These are phyloP conservation scores for Dendrothele bispora DNA, from an alignment of 768 basidiomycete species.

Conservation along the genomic window DNA sequence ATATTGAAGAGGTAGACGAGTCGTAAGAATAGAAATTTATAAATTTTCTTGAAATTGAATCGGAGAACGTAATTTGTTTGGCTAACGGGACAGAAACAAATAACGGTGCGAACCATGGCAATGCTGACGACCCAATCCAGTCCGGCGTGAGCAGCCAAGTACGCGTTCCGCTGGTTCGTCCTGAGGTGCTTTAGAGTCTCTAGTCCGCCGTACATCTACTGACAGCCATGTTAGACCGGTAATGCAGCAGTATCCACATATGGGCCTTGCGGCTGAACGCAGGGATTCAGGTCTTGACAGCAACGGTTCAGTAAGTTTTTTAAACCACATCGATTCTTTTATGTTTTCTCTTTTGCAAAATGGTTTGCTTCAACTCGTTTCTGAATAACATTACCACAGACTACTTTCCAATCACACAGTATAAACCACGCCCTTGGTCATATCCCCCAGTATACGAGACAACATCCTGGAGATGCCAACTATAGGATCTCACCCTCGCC, in stretches of 20 bases:
- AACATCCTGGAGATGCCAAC: conserved; percentile 32
- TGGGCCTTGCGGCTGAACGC: conserved; percentile 48
- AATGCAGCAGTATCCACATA: conserved; percentile 60
- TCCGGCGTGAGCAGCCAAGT: conserved; percentile 9
- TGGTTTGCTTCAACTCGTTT: conserved; percentile 9
- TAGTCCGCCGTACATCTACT: background rate
- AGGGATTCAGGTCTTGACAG: conserved; percentile 57
- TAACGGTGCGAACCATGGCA: conserved; percentile 10
- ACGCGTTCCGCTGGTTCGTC: conserved; percentile 1
- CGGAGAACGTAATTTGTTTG: too few species aligned
- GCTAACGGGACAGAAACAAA: background rate
- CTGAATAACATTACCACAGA: conserved; percentile 27
- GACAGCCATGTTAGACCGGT: conserved; percentile 35
- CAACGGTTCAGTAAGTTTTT: conserved; percentile 56
- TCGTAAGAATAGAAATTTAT: background rate
- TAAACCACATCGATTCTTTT: conserved; percentile 14
- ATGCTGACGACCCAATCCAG: conserved; percentile 7
- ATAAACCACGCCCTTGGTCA: conserved; percentile 61
- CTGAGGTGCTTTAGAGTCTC: background rate
- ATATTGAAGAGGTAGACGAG: conserved; percentile 31
- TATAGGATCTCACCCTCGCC: conserved; percentile 31
- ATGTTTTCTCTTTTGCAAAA: background rate
- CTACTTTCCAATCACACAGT: conserved; percentile 53
- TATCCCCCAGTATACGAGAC: conserved; percentile 34
- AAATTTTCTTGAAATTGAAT: conserved; percentile 2